Evolutionary conservation across 768 basidiomycete genomes (phyloP), one percentile per base, ranked within the genome.

Genomic region (Filobasidium floriforme): DNA sequence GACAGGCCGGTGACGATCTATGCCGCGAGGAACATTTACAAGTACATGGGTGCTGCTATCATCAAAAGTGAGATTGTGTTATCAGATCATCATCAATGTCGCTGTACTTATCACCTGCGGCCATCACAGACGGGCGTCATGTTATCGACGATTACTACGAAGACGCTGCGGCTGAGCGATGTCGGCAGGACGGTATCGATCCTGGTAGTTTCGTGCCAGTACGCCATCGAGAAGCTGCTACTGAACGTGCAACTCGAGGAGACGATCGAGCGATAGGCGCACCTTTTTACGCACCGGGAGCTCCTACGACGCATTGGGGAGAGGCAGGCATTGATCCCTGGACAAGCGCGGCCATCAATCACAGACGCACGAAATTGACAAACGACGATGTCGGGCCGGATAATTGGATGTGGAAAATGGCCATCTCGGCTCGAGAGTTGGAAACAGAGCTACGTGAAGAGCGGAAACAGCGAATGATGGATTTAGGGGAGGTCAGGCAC

Each of bases 121-220:
- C 62, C 9, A 9, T 61, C 15, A 10, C 62, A 96, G 93, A 92
- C 64, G 96, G 94, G 0, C 82, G 85, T 74, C 94, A 92, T 89
- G 87, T 98, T 0, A 84, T 85, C 7, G 96, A 98, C 74, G 96
- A 98, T 80, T 99, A 99, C 77, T 91, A 90, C 79, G 96, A 99
- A 78, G 88, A 88, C 46, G 89, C 89, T 65, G 84, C 85, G 0
- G 82, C 87, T 0, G 85, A 83, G 67, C 89, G 90, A 54, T 88
- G 90, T 72, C 83, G 86, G 2, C 85, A 85, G n/a, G 85, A 86
- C 41, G 93, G 92, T 7, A 83, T 90, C 70, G 87, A 88, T 69
- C 83, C 93, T 0, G 89, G 89, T 14, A 88, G 90, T 61, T 84
- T 81, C 7, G 92, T 93, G 1, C 46, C 54, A 11, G 46, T 60